Conservation (phyloP, 2,329 filamentous ascomycete genomes). For the Penicillium sclerotiorum region DNA sequence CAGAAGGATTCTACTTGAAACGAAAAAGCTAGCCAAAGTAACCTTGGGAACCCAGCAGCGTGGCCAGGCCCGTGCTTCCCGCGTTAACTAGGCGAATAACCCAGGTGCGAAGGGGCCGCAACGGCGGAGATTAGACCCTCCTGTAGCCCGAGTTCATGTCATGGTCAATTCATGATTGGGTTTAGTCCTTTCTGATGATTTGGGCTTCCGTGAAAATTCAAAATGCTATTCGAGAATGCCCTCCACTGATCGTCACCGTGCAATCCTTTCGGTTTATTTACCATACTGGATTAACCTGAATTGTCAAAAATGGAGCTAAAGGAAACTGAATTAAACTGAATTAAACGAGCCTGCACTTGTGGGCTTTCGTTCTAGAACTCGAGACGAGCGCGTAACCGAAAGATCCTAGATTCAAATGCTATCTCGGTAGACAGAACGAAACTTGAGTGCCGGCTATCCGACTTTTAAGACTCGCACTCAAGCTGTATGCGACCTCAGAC, state of each 20-base stretch:
- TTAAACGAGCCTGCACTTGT: background rate
- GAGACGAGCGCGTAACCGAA: too few species aligned
- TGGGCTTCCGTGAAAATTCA: background rate
- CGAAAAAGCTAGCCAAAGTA: too few species aligned
- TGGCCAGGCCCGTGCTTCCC: constrained; percentile 34
- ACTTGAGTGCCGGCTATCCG: too few species aligned
- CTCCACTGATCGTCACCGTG: background rate
- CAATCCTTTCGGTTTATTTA: background rate
- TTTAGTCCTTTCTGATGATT: background rate
- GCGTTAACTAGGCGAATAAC: constrained; percentile 28
- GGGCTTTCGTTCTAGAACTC: background rate
- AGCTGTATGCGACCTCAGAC: background rate
- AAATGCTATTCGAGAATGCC: too few species aligned
- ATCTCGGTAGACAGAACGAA: too few species aligned
- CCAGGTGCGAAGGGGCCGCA: constrained; percentile 15
- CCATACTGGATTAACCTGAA: too few species aligned
- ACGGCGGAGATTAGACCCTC: constrained; percentile 19
- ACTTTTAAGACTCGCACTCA: background rate
- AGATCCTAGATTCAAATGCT: too few species aligned
- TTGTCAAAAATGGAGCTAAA: too few species aligned
- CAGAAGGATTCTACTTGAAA: constrained; percentile 29
- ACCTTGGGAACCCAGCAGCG: constrained; percentile 30
- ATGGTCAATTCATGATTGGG: background rate
- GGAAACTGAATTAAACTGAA: too few species aligned
- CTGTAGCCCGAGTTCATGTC: background rate